Conservation (phyloP, 768 basidiomycete species). For the Hemileccinum rubropunctum region DNA sequence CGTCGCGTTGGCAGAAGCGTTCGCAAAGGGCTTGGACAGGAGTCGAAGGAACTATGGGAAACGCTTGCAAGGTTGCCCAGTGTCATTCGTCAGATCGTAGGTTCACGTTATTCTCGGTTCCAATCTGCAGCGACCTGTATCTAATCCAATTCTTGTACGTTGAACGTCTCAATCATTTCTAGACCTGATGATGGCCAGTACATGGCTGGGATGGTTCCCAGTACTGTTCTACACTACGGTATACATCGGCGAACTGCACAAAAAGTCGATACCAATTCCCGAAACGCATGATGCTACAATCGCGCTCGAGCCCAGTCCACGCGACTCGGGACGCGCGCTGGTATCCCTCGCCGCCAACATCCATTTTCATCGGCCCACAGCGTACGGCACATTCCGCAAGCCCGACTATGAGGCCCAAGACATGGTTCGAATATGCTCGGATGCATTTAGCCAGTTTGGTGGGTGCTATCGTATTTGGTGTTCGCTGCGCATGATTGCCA, state of each 20-base stretch:
- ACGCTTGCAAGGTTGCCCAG: constrained; percentile 68
- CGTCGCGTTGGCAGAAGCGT: constrained; percentile 6
- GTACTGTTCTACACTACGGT: constrained; percentile 84
- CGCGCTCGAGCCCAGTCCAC: constrained; percentile 66
- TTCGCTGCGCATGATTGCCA: constrained; percentile 80
- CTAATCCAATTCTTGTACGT: constrained; percentile 74
- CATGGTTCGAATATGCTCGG: constrained; percentile 33
- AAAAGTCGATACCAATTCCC: constrained; percentile 38
- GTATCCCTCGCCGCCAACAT: constrained; percentile 68
- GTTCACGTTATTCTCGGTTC: constrained; percentile 28
- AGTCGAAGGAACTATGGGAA: constrained; percentile 67
- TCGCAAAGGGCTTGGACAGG: constrained; percentile 34
- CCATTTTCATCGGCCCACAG: constrained; percentile 50
- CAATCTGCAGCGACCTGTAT: constrained; percentile 7
- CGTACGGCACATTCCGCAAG: constrained; percentile 10
- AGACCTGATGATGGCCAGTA: constrained; percentile 38
- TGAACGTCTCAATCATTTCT: background rate
- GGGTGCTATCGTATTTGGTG: constrained; percentile 74
- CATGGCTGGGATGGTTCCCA: constrained; percentile 92
- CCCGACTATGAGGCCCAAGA: constrained; percentile 6
- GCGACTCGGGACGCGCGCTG: constrained; percentile 74
- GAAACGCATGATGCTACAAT: constrained; percentile 32
- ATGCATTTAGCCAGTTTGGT: constrained; percentile 66
- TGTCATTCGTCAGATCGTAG: constrained; percentile 76
- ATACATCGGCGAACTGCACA: constrained; percentile 88